Evolutionary conservation across 139 green algal species (phyloP).

Genomic region (Monoraphidium neglectum): DNA sequence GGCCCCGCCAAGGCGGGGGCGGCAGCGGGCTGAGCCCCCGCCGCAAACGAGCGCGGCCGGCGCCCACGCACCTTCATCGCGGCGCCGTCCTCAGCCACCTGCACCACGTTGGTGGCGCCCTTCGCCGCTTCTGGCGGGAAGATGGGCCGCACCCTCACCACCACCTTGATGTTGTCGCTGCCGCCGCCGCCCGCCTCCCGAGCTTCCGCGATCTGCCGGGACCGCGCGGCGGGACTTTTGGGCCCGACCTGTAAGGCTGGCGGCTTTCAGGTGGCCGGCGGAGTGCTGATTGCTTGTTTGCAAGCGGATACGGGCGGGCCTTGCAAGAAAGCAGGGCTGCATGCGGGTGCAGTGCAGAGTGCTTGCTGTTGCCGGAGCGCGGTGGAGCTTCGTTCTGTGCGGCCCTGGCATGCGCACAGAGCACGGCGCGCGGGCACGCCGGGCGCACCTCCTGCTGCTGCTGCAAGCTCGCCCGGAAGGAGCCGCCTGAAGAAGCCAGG

Average conservation of each 20-base stretch:
- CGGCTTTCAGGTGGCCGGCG: constrained; percentile 3
- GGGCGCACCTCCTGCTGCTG: constrained; percentile 8
- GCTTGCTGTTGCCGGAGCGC: neutral
- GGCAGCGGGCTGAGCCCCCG: neutral
- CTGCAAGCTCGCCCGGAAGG: neutral
- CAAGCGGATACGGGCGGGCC: neutral
- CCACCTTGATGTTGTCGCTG: constrained; percentile 74
- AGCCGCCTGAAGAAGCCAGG: neutral
- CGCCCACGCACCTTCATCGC: constrained; percentile 44
- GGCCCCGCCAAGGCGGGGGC: neutral
- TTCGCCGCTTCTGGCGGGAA: constrained; percentile 43
- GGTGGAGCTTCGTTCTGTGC: constrained; percentile 1
- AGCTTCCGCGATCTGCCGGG: neutral
- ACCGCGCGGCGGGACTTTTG: neutral
- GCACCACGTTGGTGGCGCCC: constrained; percentile 38
- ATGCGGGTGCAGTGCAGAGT: neutral
- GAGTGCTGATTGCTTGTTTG: neutral
- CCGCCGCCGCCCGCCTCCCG: constrained; percentile 9
- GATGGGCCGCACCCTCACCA: constrained; percentile 60
- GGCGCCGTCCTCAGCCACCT: constrained; percentile 43
- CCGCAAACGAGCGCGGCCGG: neutral
- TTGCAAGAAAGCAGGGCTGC: neutral
- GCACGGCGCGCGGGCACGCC: neutral
- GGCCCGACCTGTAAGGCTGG: constrained; percentile 21
- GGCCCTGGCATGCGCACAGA: neutral